These are phyloP conservation scores for Noccaea caerulescens DNA, from an alignment of 345 rosid species.

Conservation along the genomic window DNA sequence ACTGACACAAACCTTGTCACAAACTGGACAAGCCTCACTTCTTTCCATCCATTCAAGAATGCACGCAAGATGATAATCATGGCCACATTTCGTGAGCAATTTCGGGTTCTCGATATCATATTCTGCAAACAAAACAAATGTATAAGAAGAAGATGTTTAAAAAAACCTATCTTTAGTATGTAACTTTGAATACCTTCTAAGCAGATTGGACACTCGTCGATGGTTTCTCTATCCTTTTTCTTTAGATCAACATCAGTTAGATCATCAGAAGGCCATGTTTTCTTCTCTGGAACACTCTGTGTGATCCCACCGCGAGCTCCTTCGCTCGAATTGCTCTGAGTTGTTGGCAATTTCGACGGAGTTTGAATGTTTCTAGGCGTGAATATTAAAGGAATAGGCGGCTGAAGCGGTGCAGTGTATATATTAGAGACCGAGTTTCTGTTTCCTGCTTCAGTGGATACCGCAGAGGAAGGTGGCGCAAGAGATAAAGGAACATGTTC, in stretches of 20 bases:
- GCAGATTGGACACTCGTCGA: constrained; percentile 83
- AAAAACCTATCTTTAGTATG: background rate
- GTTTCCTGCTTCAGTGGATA: constrained; percentile 59
- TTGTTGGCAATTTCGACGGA: constrained; percentile 48
- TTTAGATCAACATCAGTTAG: constrained; percentile 50
- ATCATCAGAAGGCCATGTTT: constrained; percentile 51
- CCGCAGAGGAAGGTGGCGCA: constrained; percentile 47
- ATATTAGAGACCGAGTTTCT: constrained; percentile 65
- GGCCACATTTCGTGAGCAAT: constrained; percentile 78
- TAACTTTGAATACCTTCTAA: constrained; percentile 66
- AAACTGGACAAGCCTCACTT: constrained; percentile 88
- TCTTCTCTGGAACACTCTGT: constrained; percentile 52
- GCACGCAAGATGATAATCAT: constrained; percentile 85
- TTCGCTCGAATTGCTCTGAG: constrained; percentile 49
- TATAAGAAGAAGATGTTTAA: background rate
- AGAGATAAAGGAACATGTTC: constrained; percentile 68
- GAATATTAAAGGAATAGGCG: constrained; percentile 66
- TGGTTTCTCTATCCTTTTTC: constrained; percentile 50
- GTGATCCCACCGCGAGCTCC: constrained; percentile 45
- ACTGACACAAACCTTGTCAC: constrained; percentile 71
- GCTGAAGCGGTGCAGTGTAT: constrained; percentile 73
- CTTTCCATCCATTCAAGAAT: constrained; percentile 98
- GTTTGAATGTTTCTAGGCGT: constrained; percentile 50
- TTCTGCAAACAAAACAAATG: constrained; percentile 56
- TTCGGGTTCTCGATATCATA: constrained; percentile 82